Conservation (phyloP, 2,329 filamentous ascomycete genomes). For the Diaporthe sp. region DNA sequence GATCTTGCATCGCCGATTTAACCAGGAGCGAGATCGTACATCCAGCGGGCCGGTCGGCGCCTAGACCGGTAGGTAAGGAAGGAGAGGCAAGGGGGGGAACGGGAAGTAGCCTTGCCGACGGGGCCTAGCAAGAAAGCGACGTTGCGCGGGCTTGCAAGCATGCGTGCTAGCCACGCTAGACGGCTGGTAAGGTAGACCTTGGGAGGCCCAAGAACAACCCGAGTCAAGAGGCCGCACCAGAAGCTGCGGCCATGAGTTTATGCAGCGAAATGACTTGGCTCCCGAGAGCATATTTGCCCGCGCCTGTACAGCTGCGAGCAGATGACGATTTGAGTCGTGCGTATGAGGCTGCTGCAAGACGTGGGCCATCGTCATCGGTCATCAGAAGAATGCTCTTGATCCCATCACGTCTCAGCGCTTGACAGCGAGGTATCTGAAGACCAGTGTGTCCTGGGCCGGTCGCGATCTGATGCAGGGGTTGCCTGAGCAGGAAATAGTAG, state of each 20-base stretch:
- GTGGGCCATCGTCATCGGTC: neutral
- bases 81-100: slow-evolving; percentile 1
- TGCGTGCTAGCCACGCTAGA: neutral
- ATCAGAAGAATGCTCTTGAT: neutral
- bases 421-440: neutral
- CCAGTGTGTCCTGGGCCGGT: neutral
- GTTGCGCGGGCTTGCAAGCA: neutral
- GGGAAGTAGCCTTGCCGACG: slow-evolving; percentile 27
- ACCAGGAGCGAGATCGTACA: slow-evolving; percentile 13
- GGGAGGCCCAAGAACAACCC: neutral
- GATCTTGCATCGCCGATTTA: slow-evolving; percentile 30
- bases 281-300: slow-evolving; percentile 1
- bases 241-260: slow-evolving; percentile 28
- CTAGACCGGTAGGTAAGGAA: neutral
- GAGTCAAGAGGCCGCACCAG: slow-evolving; percentile 17
- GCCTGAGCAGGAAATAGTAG: neutral
- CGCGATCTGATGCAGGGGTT: slow-evolving; percentile 18
- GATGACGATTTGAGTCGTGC: neutral
- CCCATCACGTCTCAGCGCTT: neutral
- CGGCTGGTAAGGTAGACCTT: slow-evolving; percentile 3
- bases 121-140: slow-evolving; percentile 12
- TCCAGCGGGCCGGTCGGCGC: slow-evolving; percentile 2
- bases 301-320: neutral
- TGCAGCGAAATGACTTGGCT: slow-evolving; percentile 17
- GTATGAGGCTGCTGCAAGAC: neutral